Conservation (phyloP, 2,329 filamentous ascomycete genomes). For the Fulvia fulva region DNA sequence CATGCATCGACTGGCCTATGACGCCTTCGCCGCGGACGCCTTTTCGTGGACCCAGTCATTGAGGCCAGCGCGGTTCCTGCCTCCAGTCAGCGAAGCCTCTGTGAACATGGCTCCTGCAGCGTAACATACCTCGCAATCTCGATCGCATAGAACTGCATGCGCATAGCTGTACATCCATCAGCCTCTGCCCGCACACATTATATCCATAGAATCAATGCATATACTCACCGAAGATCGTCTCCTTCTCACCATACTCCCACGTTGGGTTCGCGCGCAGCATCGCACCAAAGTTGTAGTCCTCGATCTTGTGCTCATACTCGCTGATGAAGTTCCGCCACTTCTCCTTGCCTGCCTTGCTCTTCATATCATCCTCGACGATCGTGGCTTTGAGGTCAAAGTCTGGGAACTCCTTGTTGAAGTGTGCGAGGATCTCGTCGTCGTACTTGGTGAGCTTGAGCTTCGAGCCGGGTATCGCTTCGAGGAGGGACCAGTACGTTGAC, state of each 20-base stretch:
- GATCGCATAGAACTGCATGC: constrained; percentile 81
- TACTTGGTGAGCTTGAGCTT: constrained; percentile 84
- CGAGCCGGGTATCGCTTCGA: constrained; percentile 87
- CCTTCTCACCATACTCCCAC: constrained; percentile 79
- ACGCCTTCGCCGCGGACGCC: constrained; percentile 36
- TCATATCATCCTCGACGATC: constrained; percentile 91
- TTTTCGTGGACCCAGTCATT: constrained; percentile 98
- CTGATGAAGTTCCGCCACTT: constrained; percentile 93
- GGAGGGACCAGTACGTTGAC: constrained; percentile 93
- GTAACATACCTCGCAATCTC: constrained; percentile 63
- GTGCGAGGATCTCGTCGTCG: constrained; percentile 90
- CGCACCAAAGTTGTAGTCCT: constrained; percentile 97
- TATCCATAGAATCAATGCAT: neutral
- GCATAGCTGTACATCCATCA: constrained; percentile 47
- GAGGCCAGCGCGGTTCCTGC: constrained; percentile 74
- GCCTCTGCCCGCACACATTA: neutral
- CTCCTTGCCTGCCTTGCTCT: constrained; percentile 93
- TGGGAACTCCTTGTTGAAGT: constrained; percentile 83
- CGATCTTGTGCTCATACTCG: constrained; percentile 88
- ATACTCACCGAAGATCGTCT: constrained; percentile 79
- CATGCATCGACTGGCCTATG: neutral
- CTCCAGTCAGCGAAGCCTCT: constrained; percentile 8
- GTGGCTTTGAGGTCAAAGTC: constrained; percentile 81
- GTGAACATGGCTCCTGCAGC: neutral
- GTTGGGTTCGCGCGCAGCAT: constrained; percentile 77